A percentile compares a stretch with the other conserved stretches of the same genome.
These are phyloP conservation scores for Phyllostachys edulis DNA, from an alignment of 176 grass and related monocot species.

Conservation along the genomic window DNA sequence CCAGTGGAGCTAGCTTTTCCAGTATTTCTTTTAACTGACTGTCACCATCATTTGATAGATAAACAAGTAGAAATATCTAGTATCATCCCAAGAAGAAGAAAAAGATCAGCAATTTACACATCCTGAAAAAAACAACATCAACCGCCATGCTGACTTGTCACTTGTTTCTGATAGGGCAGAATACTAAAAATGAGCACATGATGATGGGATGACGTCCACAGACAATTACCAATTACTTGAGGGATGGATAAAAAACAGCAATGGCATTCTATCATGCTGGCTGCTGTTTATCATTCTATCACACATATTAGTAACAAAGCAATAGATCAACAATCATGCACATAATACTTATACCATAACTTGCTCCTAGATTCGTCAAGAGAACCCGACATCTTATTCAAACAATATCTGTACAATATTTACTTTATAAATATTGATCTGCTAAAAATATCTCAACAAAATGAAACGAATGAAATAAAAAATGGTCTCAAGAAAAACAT, in stretches of 20 bases:
- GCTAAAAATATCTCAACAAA: neutral
- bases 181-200: neutral
- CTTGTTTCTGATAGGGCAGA: neutral
- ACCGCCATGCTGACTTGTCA: neutral
- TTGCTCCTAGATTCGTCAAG: neutral
- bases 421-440: neutral
- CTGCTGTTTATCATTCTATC: neutral
- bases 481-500: neutral
- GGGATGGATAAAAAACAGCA: neutral
- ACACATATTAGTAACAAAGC: neutral
- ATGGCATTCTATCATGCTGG: neutral
- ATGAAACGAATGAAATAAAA: neutral
- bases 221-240: neutral
- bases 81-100: neutral
- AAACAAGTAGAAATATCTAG: neutral
- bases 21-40: constrained; percentile 13
- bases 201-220: neutral
- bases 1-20: neutral
- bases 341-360: neutral
- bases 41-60: neutral
- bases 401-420: neutral
- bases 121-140: neutral
- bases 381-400: neutral
- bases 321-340: neutral
- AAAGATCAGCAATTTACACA: neutral